phyloP scores from a whole-genome alignment of 331 rosid genomes.

The Spiraea crenata region DNA sequence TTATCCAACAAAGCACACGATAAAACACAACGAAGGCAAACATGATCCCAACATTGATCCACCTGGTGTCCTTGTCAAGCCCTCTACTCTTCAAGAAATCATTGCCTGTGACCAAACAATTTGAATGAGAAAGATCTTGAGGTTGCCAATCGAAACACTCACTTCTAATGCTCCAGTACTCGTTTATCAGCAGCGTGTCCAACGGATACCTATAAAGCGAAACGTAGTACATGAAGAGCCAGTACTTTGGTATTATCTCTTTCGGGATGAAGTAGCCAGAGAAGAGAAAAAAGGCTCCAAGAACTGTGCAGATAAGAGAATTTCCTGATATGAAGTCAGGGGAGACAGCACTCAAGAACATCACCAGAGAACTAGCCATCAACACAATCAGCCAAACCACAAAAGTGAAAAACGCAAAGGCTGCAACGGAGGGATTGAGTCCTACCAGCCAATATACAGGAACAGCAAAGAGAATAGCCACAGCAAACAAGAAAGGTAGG shows the following conservation, averaged over 20 bases:
- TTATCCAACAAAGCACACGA: constrained; percentile 71
- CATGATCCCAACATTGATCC: constrained; percentile 76
- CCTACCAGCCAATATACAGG: constrained; percentile 91
- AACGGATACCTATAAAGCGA: constrained; percentile 84
- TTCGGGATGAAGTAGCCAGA: constrained; percentile 94
- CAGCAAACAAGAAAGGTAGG: constrained; percentile 72
- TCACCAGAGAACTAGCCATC: constrained; percentile 87
- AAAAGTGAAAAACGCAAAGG: constrained; percentile 68
- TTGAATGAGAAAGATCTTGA: constrained; percentile 4
- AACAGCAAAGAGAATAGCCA: constrained; percentile 58
- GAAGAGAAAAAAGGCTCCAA: constrained; percentile 84
- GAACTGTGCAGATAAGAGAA: constrained; percentile 77
- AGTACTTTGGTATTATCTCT: constrained; percentile 76
- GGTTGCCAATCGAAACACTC: constrained; percentile 59
- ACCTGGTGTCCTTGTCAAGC: constrained; percentile 62
- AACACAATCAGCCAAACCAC: constrained; percentile 87
- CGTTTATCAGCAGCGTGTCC: constrained; percentile 74
- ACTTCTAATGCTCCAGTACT: constrained; percentile 58
- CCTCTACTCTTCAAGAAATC: constrained; percentile 79
- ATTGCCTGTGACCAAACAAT: constrained; percentile 57
- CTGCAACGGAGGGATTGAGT: constrained; percentile 61
- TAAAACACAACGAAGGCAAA: constrained; percentile 66
- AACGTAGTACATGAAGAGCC: constrained; percentile 90
- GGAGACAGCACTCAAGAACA: constrained; percentile 75
- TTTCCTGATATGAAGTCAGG: constrained; percentile 93